Evolutionary conservation across 2,329 filamentous ascomycete species (phyloP).

Genomic region (Cladosporium sp.): DNA sequence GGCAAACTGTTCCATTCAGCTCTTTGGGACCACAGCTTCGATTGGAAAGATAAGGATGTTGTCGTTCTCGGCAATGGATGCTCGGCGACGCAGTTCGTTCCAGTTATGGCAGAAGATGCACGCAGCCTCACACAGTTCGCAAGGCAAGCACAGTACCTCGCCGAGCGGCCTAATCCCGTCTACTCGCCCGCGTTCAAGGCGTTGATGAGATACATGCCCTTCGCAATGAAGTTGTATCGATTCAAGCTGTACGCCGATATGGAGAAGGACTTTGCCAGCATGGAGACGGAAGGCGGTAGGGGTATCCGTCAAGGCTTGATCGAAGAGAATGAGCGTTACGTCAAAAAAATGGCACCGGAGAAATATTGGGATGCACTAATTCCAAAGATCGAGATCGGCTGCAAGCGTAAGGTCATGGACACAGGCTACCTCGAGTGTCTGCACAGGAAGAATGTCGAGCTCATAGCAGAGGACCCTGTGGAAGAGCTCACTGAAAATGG

Average conservation of each 20-base stretch:
- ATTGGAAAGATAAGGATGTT: conserved; percentile 29
- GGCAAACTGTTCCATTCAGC: conserved; percentile 35
- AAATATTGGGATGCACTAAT: conserved; percentile 49
- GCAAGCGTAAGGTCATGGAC: conserved; percentile 56
- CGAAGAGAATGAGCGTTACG: conserved; percentile 40
- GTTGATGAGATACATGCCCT: conserved; percentile 43
- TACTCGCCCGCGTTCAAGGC: conserved; percentile 40
- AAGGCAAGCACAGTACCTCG: conserved; percentile 35
- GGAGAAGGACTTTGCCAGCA: conserved; percentile 42
- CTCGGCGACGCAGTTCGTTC: conserved; percentile 39
- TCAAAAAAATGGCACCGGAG: conserved; percentile 39
- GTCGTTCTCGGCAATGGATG: conserved; percentile 33
- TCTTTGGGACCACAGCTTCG: conserved; percentile 29
- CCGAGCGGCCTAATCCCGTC: conserved; percentile 40
- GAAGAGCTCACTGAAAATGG: conserved; percentile 34
- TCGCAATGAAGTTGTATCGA: conserved; percentile 44
- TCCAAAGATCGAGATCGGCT: conserved; percentile 63
- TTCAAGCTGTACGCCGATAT: conserved; percentile 40
- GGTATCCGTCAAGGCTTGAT: conserved; percentile 34
- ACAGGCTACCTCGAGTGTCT: conserved; percentile 39
- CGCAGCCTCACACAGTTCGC: conserved; percentile 31
- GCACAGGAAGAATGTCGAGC: conserved; percentile 23
- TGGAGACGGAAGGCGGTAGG: conserved; percentile 37
- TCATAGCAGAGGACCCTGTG: conserved; percentile 29
- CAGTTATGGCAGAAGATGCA: conserved; percentile 31